Evolutionary conservation across 805 yeast genomes (phyloP).

Genomic region (Isabelozyma pseudorhagii): DNA sequence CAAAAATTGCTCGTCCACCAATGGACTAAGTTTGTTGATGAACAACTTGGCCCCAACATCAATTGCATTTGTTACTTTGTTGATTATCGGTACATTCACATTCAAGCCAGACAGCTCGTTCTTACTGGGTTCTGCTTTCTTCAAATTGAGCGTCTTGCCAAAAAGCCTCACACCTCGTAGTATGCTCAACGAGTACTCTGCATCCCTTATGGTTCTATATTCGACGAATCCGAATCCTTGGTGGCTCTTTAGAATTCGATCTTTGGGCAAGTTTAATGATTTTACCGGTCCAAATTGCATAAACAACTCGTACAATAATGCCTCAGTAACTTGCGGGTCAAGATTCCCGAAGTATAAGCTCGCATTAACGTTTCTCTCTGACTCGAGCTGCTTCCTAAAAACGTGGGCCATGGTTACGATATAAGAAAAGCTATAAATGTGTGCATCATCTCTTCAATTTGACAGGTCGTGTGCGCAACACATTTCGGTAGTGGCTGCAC

Average conservation of each 20-base stretch:
- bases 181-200: slow-evolving; percentile 63
- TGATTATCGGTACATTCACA: slow-evolving; percentile 1
- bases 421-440: not conserved
- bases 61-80: slow-evolving; percentile 7
- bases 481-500: not conserved
- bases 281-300: slow-evolving; percentile 80
- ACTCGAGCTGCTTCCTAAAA: slow-evolving; percentile 33
- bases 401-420: slow-evolving; percentile 21
- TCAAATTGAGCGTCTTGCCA: slow-evolving; percentile 59
- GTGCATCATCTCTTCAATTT: not conserved
- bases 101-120: not conserved
- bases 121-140: slow-evolving; percentile 39
- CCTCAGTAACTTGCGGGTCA: slow-evolving; percentile 71
- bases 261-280: slow-evolving; percentile 73
- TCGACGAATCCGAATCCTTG: slow-evolving; percentile 92
- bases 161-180: slow-evolving; percentile 59
- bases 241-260: slow-evolving; percentile 62
- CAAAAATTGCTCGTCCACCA: slow-evolving; percentile 60
- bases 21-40: slow-evolving; percentile 60
- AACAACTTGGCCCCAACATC: slow-evolving; percentile 54
- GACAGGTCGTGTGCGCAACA: not conserved
- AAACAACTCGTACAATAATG: slow-evolving; percentile 74
- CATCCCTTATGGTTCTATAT: slow-evolving; percentile 56
- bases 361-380: slow-evolving; percentile 56
- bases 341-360: slow-evolving; percentile 81